Conservation (phyloP, 768 basidiomycete species). For the Mycena albidolilacea region DNA sequence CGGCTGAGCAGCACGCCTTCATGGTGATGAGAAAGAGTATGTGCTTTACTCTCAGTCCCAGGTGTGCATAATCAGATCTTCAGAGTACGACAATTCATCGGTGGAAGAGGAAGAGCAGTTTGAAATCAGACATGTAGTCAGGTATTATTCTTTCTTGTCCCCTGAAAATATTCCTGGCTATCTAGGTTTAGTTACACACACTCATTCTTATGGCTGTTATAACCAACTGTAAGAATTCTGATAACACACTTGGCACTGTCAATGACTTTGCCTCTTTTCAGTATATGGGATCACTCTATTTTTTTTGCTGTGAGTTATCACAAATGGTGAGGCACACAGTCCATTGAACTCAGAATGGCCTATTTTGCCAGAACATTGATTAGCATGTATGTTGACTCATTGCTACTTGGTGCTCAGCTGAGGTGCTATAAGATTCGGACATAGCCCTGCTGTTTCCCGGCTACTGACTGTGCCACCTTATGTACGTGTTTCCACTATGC, state of each 20-base stretch:
- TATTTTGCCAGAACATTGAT: conserved; percentile 69
- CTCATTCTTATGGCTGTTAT: conserved; percentile 62
- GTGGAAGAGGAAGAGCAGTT: conserved; percentile 76
- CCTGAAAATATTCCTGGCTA: too few species aligned
- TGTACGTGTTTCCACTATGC: conserved; percentile 14
- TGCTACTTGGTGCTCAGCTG: not conserved
- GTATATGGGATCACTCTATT: conserved; percentile 82
- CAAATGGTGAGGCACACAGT: not conserved
- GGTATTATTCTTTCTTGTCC: conserved; percentile 44
- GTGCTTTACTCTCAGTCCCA: conserved; percentile 26
- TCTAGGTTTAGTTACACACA: too few species aligned
- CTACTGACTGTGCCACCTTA: conserved; percentile 81
- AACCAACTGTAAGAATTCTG: conserved; percentile 66
- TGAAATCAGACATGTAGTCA: conserved; percentile 67
- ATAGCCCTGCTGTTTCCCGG: conserved; percentile 68
- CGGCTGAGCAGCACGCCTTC: conserved; percentile 68
- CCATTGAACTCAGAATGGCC: too few species aligned
- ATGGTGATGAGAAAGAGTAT: conserved; percentile 70
- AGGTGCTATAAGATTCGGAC: conserved; percentile 65
- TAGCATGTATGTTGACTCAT: conserved; percentile 52
- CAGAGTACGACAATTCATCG: conserved; percentile 70
- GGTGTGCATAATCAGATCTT: not conserved
- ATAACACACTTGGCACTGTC: not conserved
- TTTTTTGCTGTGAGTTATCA: conserved; percentile 75
- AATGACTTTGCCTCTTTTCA: conserved; percentile 40